A percentile compares a stretch with the other conserved stretches of the same genome.
These are phyloP conservation scores for Claviceps arundinis DNA, from an alignment of 2,329 filamentous ascomycete genomes.

Conservation along the genomic window DNA sequence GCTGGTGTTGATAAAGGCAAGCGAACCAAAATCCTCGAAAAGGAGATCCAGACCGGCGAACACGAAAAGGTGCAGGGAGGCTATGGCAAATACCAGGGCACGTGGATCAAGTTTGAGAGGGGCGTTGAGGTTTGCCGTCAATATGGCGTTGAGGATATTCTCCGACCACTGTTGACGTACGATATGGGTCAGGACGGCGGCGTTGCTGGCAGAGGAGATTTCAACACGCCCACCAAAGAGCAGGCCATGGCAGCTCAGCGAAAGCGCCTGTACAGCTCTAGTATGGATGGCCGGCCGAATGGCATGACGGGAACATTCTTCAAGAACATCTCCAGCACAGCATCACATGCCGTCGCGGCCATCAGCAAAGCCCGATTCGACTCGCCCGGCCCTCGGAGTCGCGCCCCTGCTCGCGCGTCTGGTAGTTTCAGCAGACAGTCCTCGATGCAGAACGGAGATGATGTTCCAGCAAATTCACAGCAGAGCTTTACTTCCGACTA, in stretches of 20 bases:
- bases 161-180: slow-evolving; percentile 64
- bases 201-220: slow-evolving; percentile 54
- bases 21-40: slow-evolving; percentile 93
- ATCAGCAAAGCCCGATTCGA: slow-evolving; percentile 95
- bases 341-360: slow-evolving; percentile 83
- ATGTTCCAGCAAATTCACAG: slow-evolving; percentile 64
- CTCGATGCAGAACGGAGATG: slow-evolving; percentile 56
- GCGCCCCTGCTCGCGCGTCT: slow-evolving; percentile 50
- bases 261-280: slow-evolving; percentile 73
- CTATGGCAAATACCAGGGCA: slow-evolving; percentile 98
- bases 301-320: slow-evolving; percentile 79
- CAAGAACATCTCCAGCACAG: slow-evolving; percentile 88
- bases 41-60: slow-evolving; percentile 90
- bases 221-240: slow-evolving; percentile 95
- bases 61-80: slow-evolving; percentile 98
- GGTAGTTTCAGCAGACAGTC: slow-evolving; percentile 60
- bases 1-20: slow-evolving; percentile 96
- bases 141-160: slow-evolving; percentile 62
- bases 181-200: slow-evolving; percentile 68
- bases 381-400: slow-evolving; percentile 60
- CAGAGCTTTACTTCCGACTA: slow-evolving; percentile 71
- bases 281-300: slow-evolving; percentile 52
- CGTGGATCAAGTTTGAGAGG: slow-evolving; percentile 91
- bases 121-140: slow-evolving; percentile 83
- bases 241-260: slow-evolving; percentile 94